Conservation (phyloP, 1,139 yeast species). For the Geotrichum histeridarum region DNA sequence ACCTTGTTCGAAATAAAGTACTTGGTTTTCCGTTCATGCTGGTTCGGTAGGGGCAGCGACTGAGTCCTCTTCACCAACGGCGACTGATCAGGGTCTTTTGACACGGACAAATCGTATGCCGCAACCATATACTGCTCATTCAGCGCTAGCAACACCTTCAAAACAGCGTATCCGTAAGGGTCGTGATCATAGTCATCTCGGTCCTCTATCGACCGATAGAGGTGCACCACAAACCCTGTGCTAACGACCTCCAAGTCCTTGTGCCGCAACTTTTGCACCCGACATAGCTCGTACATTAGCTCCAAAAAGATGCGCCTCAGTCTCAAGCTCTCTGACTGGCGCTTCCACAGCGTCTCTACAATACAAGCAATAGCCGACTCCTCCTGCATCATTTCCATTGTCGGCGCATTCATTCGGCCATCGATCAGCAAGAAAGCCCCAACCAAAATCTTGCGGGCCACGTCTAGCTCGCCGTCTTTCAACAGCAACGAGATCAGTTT, state of each 20-base stretch:
- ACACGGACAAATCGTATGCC: constrained; percentile 34
- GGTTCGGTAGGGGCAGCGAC: neutral
- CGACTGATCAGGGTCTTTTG: neutral
- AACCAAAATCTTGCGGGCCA: constrained; percentile 37
- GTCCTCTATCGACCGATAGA: constrained; percentile 49
- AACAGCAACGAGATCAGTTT: constrained; percentile 31
- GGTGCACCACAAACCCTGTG: constrained; percentile 49
- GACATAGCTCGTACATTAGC: constrained; percentile 50
- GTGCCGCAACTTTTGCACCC: constrained; percentile 43
- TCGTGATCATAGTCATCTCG: constrained; percentile 53
- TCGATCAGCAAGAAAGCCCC: constrained; percentile 50
- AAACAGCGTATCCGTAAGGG: constrained; percentile 62
- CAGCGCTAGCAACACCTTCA: constrained; percentile 65
- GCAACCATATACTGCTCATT: constrained; percentile 82
- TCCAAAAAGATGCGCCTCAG: constrained; percentile 46
- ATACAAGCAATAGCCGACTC: constrained; percentile 48
- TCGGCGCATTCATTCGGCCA: constrained; percentile 42
- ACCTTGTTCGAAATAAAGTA: constrained; percentile 31
- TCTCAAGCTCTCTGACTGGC: constrained; percentile 26
- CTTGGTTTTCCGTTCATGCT: neutral
- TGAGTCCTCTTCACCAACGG: neutral
- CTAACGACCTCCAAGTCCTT: constrained; percentile 48
- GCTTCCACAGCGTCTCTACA: constrained; percentile 39
- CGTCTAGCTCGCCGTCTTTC: constrained; percentile 23
- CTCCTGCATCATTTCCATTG: constrained; percentile 46